A percentile compares a stretch with the other conserved stretches of the same genome.
Conservation (phyloP, 148 eudicot species). For the Camellia granthamiana region DNA sequence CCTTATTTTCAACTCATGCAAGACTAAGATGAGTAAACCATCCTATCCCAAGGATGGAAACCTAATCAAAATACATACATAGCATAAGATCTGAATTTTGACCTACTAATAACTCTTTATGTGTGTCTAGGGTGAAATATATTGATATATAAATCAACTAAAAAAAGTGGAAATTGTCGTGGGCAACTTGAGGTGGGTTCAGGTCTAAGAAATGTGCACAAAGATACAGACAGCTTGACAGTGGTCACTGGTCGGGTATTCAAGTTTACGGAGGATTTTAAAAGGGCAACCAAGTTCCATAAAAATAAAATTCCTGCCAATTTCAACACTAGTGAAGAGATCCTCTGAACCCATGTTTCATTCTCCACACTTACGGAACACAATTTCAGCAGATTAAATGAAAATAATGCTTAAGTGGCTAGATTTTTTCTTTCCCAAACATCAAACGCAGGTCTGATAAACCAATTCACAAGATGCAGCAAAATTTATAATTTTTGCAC, state of each 20-base stretch:
- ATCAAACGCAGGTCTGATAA: background rate
- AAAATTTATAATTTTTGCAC: background rate
- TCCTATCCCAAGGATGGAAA: background rate
- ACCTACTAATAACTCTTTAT: background rate
- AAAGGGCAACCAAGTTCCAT: background rate
- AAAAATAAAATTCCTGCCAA: background rate
- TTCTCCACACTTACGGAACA: background rate
- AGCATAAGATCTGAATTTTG: background rate
- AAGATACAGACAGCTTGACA: background rate
- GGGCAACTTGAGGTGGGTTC: background rate
- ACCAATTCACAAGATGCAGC: constrained; percentile 2
- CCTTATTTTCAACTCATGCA: background rate
- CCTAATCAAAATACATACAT: background rate
- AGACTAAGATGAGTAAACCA: background rate
- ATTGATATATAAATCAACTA: background rate
- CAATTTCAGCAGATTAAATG: background rate
- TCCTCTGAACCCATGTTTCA: background rate
- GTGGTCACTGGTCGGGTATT: no score
- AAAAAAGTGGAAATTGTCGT: background rate
- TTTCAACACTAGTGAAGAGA: background rate
- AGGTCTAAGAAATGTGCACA: no score
- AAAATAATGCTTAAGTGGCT: background rate
- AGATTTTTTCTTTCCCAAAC: background rate
- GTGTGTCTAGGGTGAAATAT: background rate
- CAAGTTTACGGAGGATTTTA: no score